Base-by-base conservation (phyloP, 352 stramenopile genomes). In the Elongisporangium anandrum region DNA sequence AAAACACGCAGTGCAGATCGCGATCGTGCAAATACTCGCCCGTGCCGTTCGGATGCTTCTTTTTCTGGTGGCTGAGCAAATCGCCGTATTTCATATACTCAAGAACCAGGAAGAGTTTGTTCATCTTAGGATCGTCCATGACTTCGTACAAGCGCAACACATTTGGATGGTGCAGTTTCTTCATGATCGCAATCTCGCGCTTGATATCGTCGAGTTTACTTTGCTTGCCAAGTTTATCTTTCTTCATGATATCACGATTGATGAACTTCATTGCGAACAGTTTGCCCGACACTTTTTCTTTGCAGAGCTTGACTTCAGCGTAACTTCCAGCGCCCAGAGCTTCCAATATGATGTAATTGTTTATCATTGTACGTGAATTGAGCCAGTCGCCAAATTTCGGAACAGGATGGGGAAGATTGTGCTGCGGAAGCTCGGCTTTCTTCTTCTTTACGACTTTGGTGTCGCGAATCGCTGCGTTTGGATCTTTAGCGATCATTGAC, bases 111-210 rank as follows among this genome's bases (percentile, higher is more conserved):
- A 98, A 98, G 1, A 99, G 72, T 47, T 95, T 94, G 72, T 98
- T 95, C 59, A 93, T 91, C 48, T 94, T 93, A 4, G 92, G 85
- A 54, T 96, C 95, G 68, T 99, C 95, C 78, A 99, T 98, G 15
- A 99, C 96, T 73, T 99, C 95, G 63, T 95, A 96, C 19, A 99
- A 66, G 17, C 81, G 71, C 8, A 99, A 68, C 0, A 99, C 77
- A 57, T 99, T 98, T 3, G 95, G 95, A 72, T 99, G 96, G 24
- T 88, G 85, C 10, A 99, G 71, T 59, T 98, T 97, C 72, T 99
- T 99, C 96, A 99, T 99, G 50, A 98, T 94, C 4, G 93, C 95
- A 69, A 99, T 98, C 67, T 99, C 96, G 48, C 87, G 81, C 73
- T 98, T 91, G 68, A 91, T 93, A 56, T 92, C 81, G 52, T 91